Conservation (phyloP, 2,329 filamentous ascomycete species). For the Diaporthe humulicola region DNA sequence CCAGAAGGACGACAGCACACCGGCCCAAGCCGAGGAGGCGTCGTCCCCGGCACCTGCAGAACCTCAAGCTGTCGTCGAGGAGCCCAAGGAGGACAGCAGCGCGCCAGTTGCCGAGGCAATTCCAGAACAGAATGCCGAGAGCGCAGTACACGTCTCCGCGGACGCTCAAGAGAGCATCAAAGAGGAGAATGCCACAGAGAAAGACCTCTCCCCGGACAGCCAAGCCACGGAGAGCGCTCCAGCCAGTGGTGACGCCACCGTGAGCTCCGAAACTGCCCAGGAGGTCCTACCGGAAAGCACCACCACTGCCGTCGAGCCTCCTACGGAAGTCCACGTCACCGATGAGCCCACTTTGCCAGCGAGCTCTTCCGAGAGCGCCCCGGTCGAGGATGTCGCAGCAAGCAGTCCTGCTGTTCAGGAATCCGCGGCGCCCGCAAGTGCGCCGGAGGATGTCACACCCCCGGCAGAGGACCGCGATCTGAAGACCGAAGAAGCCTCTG, state of each 20-base stretch:
- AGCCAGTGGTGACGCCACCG: not conserved
- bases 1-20: not conserved
- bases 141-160: not conserved
- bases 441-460: not conserved
- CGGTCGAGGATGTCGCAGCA: not conserved
- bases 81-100: conserved; percentile 12
- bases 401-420: not conserved
- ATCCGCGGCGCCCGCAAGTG: not conserved
- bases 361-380: not conserved
- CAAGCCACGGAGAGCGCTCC: not conserved
- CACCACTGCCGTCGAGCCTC: not conserved
- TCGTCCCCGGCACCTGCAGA: not conserved
- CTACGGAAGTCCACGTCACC: not conserved
- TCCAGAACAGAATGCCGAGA: not conserved
- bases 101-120: not conserved
- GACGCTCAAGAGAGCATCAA: not conserved
- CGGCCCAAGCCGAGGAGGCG: not conserved
- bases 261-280: not conserved
- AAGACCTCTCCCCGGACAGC: not conserved
- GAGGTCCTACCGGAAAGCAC: not conserved
- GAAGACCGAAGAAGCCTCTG: not conserved
- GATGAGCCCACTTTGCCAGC: not conserved
- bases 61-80: not conserved
- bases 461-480: not conserved
- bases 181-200: not conserved